Conservation (phyloP, 805 yeast species). For the Kodamaea kakaduensis region DNA sequence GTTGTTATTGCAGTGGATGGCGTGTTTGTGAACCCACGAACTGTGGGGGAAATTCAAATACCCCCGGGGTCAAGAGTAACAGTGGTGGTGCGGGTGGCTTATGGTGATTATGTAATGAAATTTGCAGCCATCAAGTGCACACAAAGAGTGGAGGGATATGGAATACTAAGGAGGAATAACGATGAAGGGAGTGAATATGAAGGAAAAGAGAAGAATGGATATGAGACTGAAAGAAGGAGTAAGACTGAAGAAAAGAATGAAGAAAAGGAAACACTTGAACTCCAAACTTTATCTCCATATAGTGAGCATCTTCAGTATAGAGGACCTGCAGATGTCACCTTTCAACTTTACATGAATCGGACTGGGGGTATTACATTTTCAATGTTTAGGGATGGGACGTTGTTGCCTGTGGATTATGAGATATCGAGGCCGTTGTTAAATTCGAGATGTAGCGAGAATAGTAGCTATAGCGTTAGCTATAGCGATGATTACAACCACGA, state of each 20-base stretch:
- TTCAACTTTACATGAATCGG: constrained; percentile 26
- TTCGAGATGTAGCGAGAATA: constrained; percentile 2
- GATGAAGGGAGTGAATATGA: neutral
- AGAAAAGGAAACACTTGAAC: constrained; percentile 1
- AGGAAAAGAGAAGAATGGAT: neutral
- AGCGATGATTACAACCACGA: constrained; percentile 6
- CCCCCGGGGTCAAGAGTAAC: constrained; percentile 33
- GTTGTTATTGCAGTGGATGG: constrained; percentile 32
- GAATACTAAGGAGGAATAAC: constrained; percentile 14
- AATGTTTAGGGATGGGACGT: constrained; percentile 20
- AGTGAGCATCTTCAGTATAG: constrained; percentile 3
- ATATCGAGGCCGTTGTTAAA: constrained; percentile 7
- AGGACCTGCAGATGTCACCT: constrained; percentile 24
- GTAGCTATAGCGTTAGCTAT: neutral
- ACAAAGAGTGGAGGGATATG: constrained; percentile 26
- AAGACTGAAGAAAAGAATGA: neutral
- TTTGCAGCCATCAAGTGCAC: constrained; percentile 26
- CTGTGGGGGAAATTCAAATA: constrained; percentile 22
- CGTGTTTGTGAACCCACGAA: constrained; percentile 22
- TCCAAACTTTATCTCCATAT: constrained; percentile 8
- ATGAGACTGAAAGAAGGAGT: neutral
- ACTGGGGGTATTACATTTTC: constrained; percentile 26
- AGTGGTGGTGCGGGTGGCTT: constrained; percentile 16
- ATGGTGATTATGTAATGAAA: constrained; percentile 20
- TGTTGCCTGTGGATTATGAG: constrained; percentile 6